Percentiles rank a stretch among this genome's conserved stretches.
phyloP scores from a whole-genome alignment of 1,284 basidiomycete genomes.

The Marasmius oreades region DNA sequence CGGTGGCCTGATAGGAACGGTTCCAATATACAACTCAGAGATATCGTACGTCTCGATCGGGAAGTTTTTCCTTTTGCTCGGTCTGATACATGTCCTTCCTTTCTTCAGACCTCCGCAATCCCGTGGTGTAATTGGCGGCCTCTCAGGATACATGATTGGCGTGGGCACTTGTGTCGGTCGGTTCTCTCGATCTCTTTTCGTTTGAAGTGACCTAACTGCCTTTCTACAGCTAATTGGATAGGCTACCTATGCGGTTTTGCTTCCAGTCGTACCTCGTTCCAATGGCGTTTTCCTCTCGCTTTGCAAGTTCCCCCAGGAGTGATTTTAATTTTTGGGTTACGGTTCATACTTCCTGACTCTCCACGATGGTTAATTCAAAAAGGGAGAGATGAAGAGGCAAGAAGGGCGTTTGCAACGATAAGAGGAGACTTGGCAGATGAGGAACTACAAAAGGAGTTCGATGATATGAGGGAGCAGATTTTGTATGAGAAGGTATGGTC shows the following conservation, averaged over 20 bases:
- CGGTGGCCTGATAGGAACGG: slow-evolving; percentile 16
- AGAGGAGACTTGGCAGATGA: slow-evolving; percentile 5
- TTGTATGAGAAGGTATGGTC: slow-evolving; percentile 11
- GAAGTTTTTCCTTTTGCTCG: background rate
- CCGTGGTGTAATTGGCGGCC: slow-evolving; percentile 17
- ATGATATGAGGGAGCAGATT: slow-evolving; percentile 18
- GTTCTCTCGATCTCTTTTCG: background rate
- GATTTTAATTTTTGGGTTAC: slow-evolving; percentile 14
- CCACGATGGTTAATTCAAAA: slow-evolving; percentile 15
- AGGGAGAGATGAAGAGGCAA: slow-evolving; percentile 13
- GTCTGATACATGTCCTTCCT: no score
- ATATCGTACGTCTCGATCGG: slow-evolving; percentile 15
- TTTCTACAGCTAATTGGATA: slow-evolving; percentile 16
- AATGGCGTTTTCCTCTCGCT: slow-evolving; percentile 18
- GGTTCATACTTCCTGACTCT: slow-evolving; percentile 14
- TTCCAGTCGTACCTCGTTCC: slow-evolving; percentile 9
- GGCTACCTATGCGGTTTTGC: slow-evolving; percentile 17
- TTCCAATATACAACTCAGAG: slow-evolving; percentile 20
- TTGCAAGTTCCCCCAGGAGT: slow-evolving; percentile 18
- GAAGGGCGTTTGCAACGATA: slow-evolving; percentile 10
- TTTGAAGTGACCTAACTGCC: background rate
- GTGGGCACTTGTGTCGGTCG: slow-evolving; percentile 12
- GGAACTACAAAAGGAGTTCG: slow-evolving; percentile 14
- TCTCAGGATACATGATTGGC: slow-evolving; percentile 17
- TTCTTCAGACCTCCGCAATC: slow-evolving; percentile 13